These are phyloP conservation scores for Stachybotrys chartarum DNA, from an alignment of 2,329 filamentous ascomycete species.

Conservation along the genomic window DNA sequence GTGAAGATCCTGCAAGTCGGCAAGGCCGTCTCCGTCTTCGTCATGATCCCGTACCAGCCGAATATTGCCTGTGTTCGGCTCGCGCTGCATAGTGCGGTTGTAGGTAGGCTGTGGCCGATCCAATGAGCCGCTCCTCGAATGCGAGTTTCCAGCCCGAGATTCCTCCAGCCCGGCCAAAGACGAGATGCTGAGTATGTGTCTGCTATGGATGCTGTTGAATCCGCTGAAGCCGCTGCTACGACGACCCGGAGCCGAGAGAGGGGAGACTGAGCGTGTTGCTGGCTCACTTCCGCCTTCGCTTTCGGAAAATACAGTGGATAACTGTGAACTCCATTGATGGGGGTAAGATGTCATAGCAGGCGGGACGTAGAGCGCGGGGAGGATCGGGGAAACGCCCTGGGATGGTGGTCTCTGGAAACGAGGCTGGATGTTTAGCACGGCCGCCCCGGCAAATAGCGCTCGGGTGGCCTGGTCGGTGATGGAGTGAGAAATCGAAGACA, in stretches of 20 bases:
- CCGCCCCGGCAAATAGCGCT: constrained; percentile 21
- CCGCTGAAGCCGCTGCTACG: constrained; percentile 45
- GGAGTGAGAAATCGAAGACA: constrained; percentile 48
- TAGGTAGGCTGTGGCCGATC: constrained; percentile 42
- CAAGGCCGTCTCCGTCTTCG: constrained; percentile 57
- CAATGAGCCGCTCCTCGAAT: constrained; percentile 37
- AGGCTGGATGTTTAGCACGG: constrained; percentile 16
- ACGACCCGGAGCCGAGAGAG: constrained; percentile 33
- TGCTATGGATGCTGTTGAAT: constrained; percentile 42
- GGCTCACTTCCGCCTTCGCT: constrained; percentile 46
- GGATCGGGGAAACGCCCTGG: constrained; percentile 1
- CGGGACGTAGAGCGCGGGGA: constrained; percentile 5
- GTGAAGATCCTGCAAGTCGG: constrained; percentile 48
- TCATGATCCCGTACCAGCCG: constrained; percentile 51
- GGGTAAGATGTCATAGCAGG: constrained; percentile 24
- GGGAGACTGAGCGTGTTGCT: constrained; percentile 40
- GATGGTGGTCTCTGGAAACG: constrained; percentile 13
- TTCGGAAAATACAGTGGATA: constrained; percentile 58
- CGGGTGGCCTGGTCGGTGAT: constrained; percentile 40
- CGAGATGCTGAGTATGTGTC: constrained; percentile 51
- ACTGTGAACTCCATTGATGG: constrained; percentile 57
- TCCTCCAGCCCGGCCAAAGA: constrained; percentile 40
- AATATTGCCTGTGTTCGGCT: constrained; percentile 24
- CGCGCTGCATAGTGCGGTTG: constrained; percentile 27
- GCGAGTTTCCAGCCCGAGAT: constrained; percentile 20